Evolutionary conservation across 371 early-diverging fungal genomes (phyloP), one percentile per base, ranked within the genome.

Genomic region (Dichotomocladium elegans): DNA sequence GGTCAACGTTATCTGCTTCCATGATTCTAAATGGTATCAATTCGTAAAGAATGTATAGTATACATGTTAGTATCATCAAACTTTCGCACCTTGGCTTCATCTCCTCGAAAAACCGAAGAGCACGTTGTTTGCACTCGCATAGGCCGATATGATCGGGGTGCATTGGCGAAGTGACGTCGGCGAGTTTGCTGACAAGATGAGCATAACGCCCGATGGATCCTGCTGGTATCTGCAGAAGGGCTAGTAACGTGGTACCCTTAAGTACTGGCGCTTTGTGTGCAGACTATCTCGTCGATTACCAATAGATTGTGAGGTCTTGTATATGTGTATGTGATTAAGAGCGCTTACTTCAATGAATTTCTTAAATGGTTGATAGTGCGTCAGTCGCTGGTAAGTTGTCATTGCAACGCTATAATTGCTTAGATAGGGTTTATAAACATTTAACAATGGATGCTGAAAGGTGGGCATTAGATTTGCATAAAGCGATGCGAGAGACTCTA

Each of bases 101-200:
- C 12, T 60, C 50, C 11, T 55, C 48, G 17, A 50, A 58, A 27
- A 70, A 57, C 4, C 59, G 54, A 5, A 54, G 48, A 3, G 68
- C 65, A 47, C 57, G 55, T 11, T 54, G 49, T 52, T 67, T 70
- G 14, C 61, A 58, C 37, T 57, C 51, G 10, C 47, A 44, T 33
- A 75, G 43, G 6, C 70, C 66, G n/a, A 45, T 27, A 53, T 60
- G 64, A 54, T 75, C 76, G 1, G 76, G 76, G 48, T 72, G 72
- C 57, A 65, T 57, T 5, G 62, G 52, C 14, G 64, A 41, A 3
- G 76, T 75, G 5, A 40, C 11, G 9, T 66, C 61, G 10, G 67
- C 47, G 15, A 75, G 31, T 10, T 60, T 56, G 15, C 58, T 53
- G 10, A 75, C 65, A 8, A 63, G 56, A 14, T 64, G 55, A 10